Percentiles rank a stretch among this genome's conserved stretches.
Evolutionary conservation across 2,329 filamentous ascomycete species (phyloP).

Genomic region (Dendryphion nanum): DNA sequence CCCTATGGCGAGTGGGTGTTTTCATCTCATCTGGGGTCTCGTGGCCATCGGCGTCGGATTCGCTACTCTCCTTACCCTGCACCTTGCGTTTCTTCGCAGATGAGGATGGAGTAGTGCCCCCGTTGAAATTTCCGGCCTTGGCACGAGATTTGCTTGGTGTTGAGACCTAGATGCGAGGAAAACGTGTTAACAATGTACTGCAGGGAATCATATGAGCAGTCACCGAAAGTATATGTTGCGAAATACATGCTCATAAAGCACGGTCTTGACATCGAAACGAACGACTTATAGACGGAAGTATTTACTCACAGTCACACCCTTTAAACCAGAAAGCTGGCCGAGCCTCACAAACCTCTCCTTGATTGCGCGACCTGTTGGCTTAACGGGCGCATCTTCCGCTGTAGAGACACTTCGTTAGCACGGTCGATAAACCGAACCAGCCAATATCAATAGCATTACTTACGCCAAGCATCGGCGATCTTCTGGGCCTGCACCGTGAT

Average conservation of each 20-base stretch:
- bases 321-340: conserved; percentile 5
- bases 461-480: conserved; percentile 19
- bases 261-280: too few species aligned
- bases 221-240: too few species aligned
- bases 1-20: conserved; percentile 1
- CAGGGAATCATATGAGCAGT: too few species aligned
- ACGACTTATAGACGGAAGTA: too few species aligned
- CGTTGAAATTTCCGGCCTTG: background rate
- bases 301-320: too few species aligned
- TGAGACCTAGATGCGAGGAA: too few species aligned
- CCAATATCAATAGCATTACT: conserved; percentile 6
- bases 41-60: conserved; percentile 15
- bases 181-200: too few species aligned
- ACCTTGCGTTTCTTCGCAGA: conserved; percentile 16
- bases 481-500: conserved; percentile 11
- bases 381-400: conserved; percentile 8
- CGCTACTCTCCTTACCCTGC: conserved; percentile 5
- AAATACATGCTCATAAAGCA: too few species aligned
- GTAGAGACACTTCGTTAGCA: too few species aligned
- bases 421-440: background rate
- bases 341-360: conserved; percentile 17
- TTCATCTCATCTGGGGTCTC: background rate
- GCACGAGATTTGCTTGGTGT: too few species aligned
- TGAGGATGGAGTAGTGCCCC: conserved; percentile 2
- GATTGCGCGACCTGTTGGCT: conserved; percentile 14